Conservation (phyloP, 164 flowering plant genomes). For the Hamamelis virginiana region DNA sequence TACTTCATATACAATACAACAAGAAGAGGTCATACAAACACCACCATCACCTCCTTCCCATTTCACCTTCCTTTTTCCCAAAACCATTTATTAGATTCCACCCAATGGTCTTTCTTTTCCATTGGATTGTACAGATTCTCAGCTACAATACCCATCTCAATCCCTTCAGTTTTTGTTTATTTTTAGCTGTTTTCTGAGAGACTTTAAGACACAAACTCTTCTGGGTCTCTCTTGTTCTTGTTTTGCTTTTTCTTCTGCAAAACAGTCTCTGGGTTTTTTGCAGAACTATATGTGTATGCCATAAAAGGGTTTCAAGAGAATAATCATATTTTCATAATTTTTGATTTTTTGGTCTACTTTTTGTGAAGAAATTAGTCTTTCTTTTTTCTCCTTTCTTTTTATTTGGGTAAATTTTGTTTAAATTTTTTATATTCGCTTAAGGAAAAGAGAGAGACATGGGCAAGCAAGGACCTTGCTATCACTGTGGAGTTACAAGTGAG, state of each 20-base stretch:
- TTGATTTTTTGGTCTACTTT: conserved; percentile 5
- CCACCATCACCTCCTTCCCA: conserved; percentile 24
- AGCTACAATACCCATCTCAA: conserved; percentile 41
- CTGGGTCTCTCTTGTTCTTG: conserved; percentile 28
- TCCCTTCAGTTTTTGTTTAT: conserved; percentile 22
- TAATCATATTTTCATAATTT: conserved; percentile 18
- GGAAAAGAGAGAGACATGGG: conserved; percentile 57
- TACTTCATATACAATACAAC: conserved; percentile 51
- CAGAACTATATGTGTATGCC: conserved; percentile 19
- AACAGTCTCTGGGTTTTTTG: conserved; percentile 41
- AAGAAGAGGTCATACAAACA: conserved; percentile 46
- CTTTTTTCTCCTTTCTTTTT: conserved; percentile 6
- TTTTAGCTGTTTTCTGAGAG: conserved; percentile 19
- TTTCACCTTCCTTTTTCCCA: conserved; percentile 16
- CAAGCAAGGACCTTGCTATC: conserved; percentile 96
- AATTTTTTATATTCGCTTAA: conserved; percentile 16
- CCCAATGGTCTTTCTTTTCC: conserved; percentile 38
- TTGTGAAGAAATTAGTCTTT: conserved; percentile 16
- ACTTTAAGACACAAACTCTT: conserved; percentile 21
- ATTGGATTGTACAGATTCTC: conserved; percentile 54
- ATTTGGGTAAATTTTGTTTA: conserved; percentile 17
- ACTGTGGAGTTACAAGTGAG: conserved; percentile 99
- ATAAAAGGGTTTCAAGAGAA: conserved; percentile 18
- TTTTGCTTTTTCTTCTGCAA: conserved; percentile 15
- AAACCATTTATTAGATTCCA: conserved; percentile 65